Evolutionary conservation across 2,329 filamentous ascomycete species (phyloP), one percentile per base, ranked within the genome.

Genomic region (Curvularia verruculosa): DNA sequence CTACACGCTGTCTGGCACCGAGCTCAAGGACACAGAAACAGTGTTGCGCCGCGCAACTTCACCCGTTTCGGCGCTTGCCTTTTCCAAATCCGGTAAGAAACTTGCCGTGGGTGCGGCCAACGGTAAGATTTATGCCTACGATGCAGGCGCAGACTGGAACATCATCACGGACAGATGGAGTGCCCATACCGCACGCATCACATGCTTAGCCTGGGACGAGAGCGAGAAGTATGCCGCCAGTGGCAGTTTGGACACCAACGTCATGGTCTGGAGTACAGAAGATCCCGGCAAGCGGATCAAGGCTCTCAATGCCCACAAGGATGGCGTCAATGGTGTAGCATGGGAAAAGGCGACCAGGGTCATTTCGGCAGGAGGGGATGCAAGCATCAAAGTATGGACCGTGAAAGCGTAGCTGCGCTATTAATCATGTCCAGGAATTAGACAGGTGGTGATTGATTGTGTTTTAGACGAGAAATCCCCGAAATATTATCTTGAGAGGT

Each of bases 271-370:
- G 92, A 96, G 91, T 74, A 77, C 97, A 54, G 80, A 82, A 41
- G 90, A 91, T 73, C 94, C 94, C 0, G 92, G 91, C 2, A 90
- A 90, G 77, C 85, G 94, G 65, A 85, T 96, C 65, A 94, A 95
- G 80, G 89, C 87, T 13, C 79, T 87, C 21, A 96, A 96, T 72
- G 92, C 94, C 48, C 95, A 99, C 80, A 97, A 97, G 79, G 95
- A 98, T 72, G 95, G 95, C 9, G 92, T 98, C 18, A 92, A 89
- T 65, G 94, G 91, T 15, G 89, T 98, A 15, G 84, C 84, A 12
- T 99, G 94, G 92, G 83, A 91, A 82, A 65, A 66, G 55, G 82
- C 56, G 77, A 65, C 62, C 6, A 91, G 85, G 78, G 83, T 98
- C 48, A 87, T 90, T 9, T 96, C 89, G 66, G 86, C 87, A 4